phyloP scores from a whole-genome alignment of 139 green algal species.

The Zygnema cylindricum region DNA sequence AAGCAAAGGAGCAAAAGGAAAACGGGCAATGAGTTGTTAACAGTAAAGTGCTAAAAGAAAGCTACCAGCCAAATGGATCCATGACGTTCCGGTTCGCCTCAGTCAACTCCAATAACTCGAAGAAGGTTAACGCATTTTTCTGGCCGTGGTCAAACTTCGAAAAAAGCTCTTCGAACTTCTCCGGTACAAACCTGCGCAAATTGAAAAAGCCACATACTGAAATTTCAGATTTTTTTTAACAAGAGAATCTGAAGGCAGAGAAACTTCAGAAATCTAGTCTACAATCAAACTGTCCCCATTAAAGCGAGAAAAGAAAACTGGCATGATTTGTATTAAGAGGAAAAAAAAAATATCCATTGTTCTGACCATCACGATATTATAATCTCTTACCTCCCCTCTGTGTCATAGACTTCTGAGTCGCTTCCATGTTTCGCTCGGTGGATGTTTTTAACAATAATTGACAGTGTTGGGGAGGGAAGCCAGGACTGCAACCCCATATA shows the following conservation, averaged over 20 bases:
- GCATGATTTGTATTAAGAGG: too few species aligned
- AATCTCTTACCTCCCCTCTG: constrained; percentile 48
- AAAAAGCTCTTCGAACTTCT: constrained; percentile 64
- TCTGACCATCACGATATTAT: too few species aligned
- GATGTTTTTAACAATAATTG: constrained; percentile 57
- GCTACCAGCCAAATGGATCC: constrained; percentile 59
- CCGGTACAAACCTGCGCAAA: constrained; percentile 50
- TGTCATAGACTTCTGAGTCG: constrained; percentile 62
- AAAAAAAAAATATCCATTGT: too few species aligned
- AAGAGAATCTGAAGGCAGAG: too few species aligned
- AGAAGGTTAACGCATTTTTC: constrained; percentile 50
- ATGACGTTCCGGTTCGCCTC: constrained; percentile 44
- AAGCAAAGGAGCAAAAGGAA: background rate
- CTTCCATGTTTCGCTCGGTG: constrained; percentile 62
- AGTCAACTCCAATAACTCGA: constrained; percentile 55
- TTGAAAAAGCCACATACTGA: background rate
- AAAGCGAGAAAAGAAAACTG: too few species aligned
- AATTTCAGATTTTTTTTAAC: too few species aligned
- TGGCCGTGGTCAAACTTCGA: constrained; percentile 56
- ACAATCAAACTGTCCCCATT: too few species aligned
- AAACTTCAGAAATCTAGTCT: background rate
- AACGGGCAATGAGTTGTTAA: background rate
- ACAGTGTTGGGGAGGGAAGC: constrained; percentile 54
- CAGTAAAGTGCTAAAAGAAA: background rate
- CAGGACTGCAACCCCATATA: constrained; percentile 48